A percentile compares a stretch with the other conserved stretches of the same genome.
Evolutionary conservation across 1,139 yeast genomes (phyloP).

Genomic region (Arxiozyma slooffiae): DNA sequence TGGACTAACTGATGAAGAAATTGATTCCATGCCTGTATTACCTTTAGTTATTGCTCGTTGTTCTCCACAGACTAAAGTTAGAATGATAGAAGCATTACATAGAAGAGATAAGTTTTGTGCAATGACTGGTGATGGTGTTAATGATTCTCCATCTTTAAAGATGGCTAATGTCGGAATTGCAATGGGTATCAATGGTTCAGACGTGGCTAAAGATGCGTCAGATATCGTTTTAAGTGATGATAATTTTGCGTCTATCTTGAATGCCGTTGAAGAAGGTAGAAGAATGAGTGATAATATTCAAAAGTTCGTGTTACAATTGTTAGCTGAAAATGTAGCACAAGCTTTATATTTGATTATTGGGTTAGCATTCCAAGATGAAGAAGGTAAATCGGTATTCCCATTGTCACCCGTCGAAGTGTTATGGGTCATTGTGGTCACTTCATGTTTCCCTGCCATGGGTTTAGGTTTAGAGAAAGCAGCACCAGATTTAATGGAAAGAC

Average conservation of each 20-base stretch:
- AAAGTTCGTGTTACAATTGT: constrained; percentile 84
- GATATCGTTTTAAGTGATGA: constrained; percentile 97
- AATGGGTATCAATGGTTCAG: constrained; percentile 95
- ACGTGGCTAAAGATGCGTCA: constrained; percentile 96
- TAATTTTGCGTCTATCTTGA: constrained; percentile 83
- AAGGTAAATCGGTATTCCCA: constrained; percentile 61
- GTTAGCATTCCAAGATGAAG: constrained; percentile 69
- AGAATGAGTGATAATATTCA: constrained; percentile 92
- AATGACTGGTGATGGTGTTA: constrained; percentile 99
- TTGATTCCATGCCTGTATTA: constrained; percentile 63
- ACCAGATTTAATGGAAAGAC: constrained; percentile 86
- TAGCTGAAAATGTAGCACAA: constrained; percentile 84
- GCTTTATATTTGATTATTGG: constrained; percentile 73
- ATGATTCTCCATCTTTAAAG: constrained; percentile 95
- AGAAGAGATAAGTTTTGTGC: constrained; percentile 92
- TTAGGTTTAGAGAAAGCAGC: constrained; percentile 96
- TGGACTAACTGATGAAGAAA: constrained; percentile 53
- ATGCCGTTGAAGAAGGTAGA: constrained; percentile 93
- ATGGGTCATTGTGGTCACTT: constrained; percentile 96
- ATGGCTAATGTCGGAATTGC: constrained; percentile 95
- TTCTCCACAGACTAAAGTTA: constrained; percentile 89
- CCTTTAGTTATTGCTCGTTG: constrained; percentile 94
- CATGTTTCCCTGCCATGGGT: constrained; percentile 98
- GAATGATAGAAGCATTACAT: constrained; percentile 85
- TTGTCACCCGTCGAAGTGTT: constrained; percentile 95